Conservation (phyloP, 2,329 filamentous ascomycete genomes). For the Bipolaris zeicola region DNA sequence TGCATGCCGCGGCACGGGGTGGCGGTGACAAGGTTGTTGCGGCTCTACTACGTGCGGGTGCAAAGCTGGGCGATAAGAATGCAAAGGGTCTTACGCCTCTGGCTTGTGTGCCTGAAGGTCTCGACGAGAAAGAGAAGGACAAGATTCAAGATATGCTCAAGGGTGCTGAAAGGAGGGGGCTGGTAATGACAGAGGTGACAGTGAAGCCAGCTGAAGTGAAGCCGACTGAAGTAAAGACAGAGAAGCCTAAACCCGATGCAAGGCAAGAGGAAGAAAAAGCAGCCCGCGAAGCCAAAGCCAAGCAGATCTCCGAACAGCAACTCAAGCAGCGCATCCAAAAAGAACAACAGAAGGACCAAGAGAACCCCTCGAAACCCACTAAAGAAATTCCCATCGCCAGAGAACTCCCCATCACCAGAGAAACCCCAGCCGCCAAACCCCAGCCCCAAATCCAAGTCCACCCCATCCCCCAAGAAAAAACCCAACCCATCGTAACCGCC, state of each 20-base stretch:
- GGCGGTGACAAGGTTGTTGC: constrained; percentile 23
- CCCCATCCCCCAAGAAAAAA: neutral
- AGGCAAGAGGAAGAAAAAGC: neutral
- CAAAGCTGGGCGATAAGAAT: constrained; percentile 25
- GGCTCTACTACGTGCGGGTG: constrained; percentile 25
- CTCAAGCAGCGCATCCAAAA: neutral
- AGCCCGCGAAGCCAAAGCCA: neutral
- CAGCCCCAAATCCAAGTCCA: neutral
- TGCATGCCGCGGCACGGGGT: constrained; percentile 28
- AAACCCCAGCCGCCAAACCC: neutral
- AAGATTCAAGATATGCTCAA: constrained; percentile 31
- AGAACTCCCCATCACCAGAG: neutral
- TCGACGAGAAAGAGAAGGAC: constrained; percentile 23
- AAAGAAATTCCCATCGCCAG: neutral
- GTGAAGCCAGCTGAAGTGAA: neutral
- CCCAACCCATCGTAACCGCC: neutral
- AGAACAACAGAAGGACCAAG: neutral
- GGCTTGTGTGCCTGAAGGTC: constrained; percentile 17
- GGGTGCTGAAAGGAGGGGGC: constrained; percentile 20
- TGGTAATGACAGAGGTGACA: neutral
- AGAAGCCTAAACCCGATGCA: constrained; percentile 1
- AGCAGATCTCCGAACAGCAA: neutral
- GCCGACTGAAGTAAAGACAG: constrained; percentile 7
- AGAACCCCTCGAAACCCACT: neutral
- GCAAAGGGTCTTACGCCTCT: constrained; percentile 23